Evolutionary conservation across 371 early-diverging fungal species (phyloP).

Genomic region (Mucor mucedo): DNA sequence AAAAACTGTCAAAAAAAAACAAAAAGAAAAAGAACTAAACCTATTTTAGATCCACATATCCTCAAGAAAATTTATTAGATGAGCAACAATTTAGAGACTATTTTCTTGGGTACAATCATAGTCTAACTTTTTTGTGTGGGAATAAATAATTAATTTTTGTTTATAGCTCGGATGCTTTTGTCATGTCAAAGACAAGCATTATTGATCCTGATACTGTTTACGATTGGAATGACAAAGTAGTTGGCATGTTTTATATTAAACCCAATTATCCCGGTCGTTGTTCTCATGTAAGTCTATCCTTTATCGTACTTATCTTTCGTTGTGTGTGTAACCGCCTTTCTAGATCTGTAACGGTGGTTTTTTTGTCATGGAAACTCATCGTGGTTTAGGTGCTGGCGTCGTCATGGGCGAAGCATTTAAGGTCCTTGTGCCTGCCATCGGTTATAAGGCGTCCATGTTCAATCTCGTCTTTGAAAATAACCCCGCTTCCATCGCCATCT

Average conservation of each 20-base stretch:
- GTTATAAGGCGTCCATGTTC: conserved; percentile 79
- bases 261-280: conserved; percentile 78
- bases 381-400: conserved; percentile 68
- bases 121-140: not conserved
- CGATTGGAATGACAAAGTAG: conserved; percentile 46
- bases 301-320: not conserved
- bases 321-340: conserved; percentile 1
- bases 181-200: conserved; percentile 42
- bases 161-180: conserved; percentile 60
- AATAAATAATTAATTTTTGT: not conserved
- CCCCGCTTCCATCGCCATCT: conserved; percentile 66
- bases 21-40: not conserved
- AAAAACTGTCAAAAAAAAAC: not conserved
- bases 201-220: conserved; percentile 32
- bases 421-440: conserved; percentile 65
- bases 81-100: conserved; percentile 57
- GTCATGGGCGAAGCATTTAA: conserved; percentile 74
- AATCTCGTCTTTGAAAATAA: conserved; percentile 82
- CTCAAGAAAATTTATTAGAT: conserved; percentile 64
- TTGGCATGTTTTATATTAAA: conserved; percentile 80
- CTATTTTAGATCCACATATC: conserved; percentile 67
- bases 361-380: conserved; percentile 55
- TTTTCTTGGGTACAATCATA: conserved; percentile 47
- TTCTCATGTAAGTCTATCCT: conserved; percentile 52
- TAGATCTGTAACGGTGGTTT: conserved; percentile 83